Percentiles rank a stretch among this genome's conserved stretches.
These are phyloP conservation scores for Talaromyces wortmannii DNA, from an alignment of 495 filamentous ascomycete species.

Conservation along the genomic window DNA sequence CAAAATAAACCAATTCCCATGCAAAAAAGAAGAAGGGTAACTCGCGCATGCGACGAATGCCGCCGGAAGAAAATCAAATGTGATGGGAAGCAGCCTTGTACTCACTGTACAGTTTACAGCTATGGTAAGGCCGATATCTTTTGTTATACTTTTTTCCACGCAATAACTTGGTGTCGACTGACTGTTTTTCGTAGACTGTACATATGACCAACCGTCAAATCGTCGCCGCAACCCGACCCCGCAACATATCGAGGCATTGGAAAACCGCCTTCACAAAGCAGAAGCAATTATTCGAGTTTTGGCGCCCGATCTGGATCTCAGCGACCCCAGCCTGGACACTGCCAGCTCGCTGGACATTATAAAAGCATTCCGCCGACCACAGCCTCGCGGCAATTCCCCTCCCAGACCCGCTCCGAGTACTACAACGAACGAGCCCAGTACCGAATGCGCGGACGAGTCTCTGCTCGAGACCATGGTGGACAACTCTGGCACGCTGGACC, in stretches of 20 bases:
- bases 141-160: slow-evolving; percentile 4
- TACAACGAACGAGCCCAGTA: slow-evolving; percentile 5
- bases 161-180: slow-evolving; percentile 16
- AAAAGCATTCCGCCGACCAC: slow-evolving; percentile 18
- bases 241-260: slow-evolving; percentile 89
- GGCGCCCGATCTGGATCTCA: slow-evolving; percentile 80
- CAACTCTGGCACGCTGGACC: slow-evolving; percentile 78
- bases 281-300: slow-evolving; percentile 72
- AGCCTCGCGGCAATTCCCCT: slow-evolving; percentile 7
- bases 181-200: slow-evolving; percentile 62
- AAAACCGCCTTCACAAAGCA: slow-evolving; percentile 75
- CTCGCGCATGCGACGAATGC: slow-evolving; percentile 92
- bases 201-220: slow-evolving; percentile 97
- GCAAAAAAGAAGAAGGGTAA: slow-evolving; percentile 85
- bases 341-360: slow-evolving; percentile 48
- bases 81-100: slow-evolving; percentile 95
- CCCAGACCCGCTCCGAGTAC: slow-evolving; percentile 3
- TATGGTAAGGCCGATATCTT: slow-evolving; percentile 63
- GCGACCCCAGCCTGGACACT: slow-evolving; percentile 73
- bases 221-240: slow-evolving; percentile 89
- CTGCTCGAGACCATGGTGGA: slow-evolving; percentile 93
- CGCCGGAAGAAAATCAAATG: slow-evolving; percentile 98
- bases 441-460: slow-evolving; percentile 52
- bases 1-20: slow-evolving; percentile 46
- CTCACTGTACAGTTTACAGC: slow-evolving; percentile 95